phyloP scores from a whole-genome alignment of 1,139 yeast genomes.

The Lipomyces yarrowii region DNA sequence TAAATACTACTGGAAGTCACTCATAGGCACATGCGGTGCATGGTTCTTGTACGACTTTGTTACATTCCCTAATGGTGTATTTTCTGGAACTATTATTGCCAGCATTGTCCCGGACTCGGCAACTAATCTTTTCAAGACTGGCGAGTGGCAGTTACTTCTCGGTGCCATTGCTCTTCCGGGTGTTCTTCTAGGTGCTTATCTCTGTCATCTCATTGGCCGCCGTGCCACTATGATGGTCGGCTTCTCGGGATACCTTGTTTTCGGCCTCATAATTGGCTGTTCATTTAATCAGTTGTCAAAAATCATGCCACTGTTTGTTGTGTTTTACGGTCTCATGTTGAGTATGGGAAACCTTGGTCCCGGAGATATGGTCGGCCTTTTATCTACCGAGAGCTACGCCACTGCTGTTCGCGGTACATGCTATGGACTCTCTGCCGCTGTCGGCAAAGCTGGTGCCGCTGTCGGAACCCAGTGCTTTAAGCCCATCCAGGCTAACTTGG shows the following conservation, averaged over 20 bases:
- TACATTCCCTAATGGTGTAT: constrained; percentile 66
- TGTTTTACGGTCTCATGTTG: constrained; percentile 62
- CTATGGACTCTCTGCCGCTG: constrained; percentile 55
- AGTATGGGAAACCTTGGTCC: constrained; percentile 74
- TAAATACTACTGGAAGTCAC: constrained; percentile 57
- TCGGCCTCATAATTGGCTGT: constrained; percentile 62
- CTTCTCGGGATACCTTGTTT: constrained; percentile 58
- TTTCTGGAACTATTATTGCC: constrained; percentile 56
- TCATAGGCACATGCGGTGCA: constrained; percentile 59
- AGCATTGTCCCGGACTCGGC: constrained; percentile 47
- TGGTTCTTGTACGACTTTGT: constrained; percentile 69
- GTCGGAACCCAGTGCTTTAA: constrained; percentile 53
- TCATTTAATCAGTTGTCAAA: constrained; percentile 53
- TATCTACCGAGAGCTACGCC: constrained; percentile 69
- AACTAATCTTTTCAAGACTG: constrained; percentile 50
- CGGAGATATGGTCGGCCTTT: constrained; percentile 71
- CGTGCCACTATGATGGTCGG: constrained; percentile 62
- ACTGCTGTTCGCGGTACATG: constrained; percentile 75
- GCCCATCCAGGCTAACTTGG: constrained; percentile 48
- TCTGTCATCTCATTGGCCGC: constrained; percentile 59
- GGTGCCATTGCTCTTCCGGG: constrained; percentile 61
- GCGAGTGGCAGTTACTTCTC: constrained; percentile 61
- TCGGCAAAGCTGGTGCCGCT: constrained; percentile 60
- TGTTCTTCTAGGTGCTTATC: constrained; percentile 57
- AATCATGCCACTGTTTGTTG: constrained; percentile 57